Evolutionary conservation across 1,139 yeast genomes (phyloP).

Genomic region (Protomyces inundatus): DNA sequence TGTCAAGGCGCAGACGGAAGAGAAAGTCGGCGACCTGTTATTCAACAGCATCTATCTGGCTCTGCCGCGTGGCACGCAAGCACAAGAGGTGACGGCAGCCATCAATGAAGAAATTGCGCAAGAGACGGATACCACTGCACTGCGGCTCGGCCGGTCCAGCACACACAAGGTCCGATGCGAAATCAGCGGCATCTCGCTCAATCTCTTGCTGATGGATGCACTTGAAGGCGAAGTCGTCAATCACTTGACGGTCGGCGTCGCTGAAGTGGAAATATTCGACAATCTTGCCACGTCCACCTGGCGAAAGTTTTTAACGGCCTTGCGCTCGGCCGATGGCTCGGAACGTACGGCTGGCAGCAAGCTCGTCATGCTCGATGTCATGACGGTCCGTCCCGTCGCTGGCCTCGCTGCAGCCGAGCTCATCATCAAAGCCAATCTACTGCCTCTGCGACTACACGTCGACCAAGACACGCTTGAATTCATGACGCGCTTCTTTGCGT

Average conservation of each 20-base stretch:
- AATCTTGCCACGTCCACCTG: constrained; percentile 84
- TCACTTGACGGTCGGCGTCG: constrained; percentile 45
- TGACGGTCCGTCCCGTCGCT: constrained; percentile 62
- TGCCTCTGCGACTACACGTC: constrained; percentile 76
- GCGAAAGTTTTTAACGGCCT: constrained; percentile 74
- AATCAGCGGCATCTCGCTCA: constrained; percentile 50
- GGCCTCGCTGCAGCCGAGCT: constrained; percentile 66
- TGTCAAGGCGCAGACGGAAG: constrained; percentile 33
- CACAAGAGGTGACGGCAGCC: constrained; percentile 16
- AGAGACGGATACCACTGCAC: constrained; percentile 37
- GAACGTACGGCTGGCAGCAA: constrained; percentile 54
- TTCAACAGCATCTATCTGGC: constrained; percentile 71
- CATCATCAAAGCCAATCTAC: constrained; percentile 50
- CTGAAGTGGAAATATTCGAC: constrained; percentile 62
- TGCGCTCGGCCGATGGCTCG: constrained; percentile 62
- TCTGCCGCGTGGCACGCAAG: constrained; percentile 41
- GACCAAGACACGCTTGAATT: constrained; percentile 94
- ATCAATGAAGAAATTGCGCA: constrained; percentile 30
- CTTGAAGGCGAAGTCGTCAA: constrained; percentile 48
- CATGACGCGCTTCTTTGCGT: constrained; percentile 69
- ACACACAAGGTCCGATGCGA: constrained; percentile 59
- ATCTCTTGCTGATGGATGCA: constrained; percentile 46
- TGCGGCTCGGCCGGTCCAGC: constrained; percentile 61
- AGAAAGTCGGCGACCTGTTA: constrained; percentile 55
- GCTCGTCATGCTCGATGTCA: constrained; percentile 54